Evolutionary conservation across 2,329 filamentous ascomycete genomes (phyloP).

Genomic region (Neofusicoccum parvum): DNA sequence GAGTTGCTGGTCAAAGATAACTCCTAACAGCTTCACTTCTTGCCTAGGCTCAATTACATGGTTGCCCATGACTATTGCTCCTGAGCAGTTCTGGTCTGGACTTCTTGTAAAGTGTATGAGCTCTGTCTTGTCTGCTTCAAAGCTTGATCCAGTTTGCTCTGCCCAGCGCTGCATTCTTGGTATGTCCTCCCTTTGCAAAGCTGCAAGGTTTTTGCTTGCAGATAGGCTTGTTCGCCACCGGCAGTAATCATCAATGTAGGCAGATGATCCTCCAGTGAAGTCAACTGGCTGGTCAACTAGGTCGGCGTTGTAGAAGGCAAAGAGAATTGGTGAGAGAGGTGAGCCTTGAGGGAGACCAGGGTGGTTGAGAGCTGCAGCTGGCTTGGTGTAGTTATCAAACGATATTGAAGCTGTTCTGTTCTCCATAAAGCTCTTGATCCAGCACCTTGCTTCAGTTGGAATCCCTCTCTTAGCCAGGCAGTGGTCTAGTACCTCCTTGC

Average conservation of each 20-base stretch:
- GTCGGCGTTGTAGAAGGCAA: conserved; percentile 13
- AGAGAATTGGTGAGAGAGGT: conserved; percentile 5
- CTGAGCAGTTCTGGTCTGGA: conserved; percentile 23
- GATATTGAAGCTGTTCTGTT: not conserved
- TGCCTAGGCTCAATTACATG: conserved; percentile 23
- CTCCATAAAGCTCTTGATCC: not conserved
- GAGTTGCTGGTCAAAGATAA: conserved; percentile 30
- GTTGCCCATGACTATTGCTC: conserved; percentile 20
- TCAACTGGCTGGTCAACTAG: not conserved
- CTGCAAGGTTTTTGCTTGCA: conserved; percentile 20
- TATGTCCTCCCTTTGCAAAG: not conserved
- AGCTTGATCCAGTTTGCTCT: conserved; percentile 29
- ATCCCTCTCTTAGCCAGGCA: not conserved
- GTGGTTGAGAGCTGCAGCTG: not conserved
- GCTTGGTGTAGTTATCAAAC: not conserved
- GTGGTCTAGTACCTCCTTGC: not conserved
- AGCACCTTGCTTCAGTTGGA: not conserved
- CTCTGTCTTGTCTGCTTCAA: conserved; percentile 34
- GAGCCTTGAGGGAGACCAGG: not conserved
- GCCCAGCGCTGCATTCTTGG: conserved; percentile 25
- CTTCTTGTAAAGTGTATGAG: conserved; percentile 34
- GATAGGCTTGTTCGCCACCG: conserved; percentile 25
- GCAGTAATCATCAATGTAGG: conserved; percentile 19
- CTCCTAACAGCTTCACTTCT: conserved; percentile 31
- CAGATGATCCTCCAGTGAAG: conserved; percentile 4